Base-by-base conservation (phyloP, 495 filamentous ascomycete genomes). In the Aspergillus wentii region DNA sequence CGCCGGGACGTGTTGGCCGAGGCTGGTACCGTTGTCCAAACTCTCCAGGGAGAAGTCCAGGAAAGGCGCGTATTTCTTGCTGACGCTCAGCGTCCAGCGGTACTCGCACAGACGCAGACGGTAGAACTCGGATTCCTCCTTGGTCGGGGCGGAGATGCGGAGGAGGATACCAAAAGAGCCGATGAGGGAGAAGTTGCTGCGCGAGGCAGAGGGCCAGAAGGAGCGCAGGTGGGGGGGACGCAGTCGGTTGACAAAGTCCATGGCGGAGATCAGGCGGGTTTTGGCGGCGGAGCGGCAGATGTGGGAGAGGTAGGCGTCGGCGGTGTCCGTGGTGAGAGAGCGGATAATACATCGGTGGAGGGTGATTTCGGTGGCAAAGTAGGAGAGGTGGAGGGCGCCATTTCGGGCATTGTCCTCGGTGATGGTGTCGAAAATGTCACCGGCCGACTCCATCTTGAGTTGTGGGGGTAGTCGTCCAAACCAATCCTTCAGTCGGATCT, bases 51-150 rank as follows among this genome's bases (percentile, higher is more conserved):
- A 70, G 20, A 72, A 75, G 37, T 63, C 57, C 33, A 76, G 57
- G 54, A 95, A 83, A 40, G 81, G 76, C 17, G 89, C 89, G 26
- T 83, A 80, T 51, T 88, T 87, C 43, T 78, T 79, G 58, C 79
- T 85, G 21, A 97, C 90, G 23, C 80, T 82, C 43, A 98, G 67
- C 1, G 91, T 96, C 92, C 92, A 98, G 30, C 87, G 71, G 56
- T 95, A 96, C 68, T 98, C 92, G 41, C 79, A 79, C 8, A 96
- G 69, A 3, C 92, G 69, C 2, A 83, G 72, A 15, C 84, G 79
- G 63, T 98, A 98, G 74, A 95, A 98, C n/a, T 94, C 88, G 3
- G 86, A 87, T 62, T 98, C 92, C 59, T 97, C 91, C 14, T 77
- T 72, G 8, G 82, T 85, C 0, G 90, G 90, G 0, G 83, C 81